Evolutionary conservation across 768 basidiomycete species (phyloP), one percentile per base, ranked within the genome.

Genomic region (Tephrocybe rancida): DNA sequence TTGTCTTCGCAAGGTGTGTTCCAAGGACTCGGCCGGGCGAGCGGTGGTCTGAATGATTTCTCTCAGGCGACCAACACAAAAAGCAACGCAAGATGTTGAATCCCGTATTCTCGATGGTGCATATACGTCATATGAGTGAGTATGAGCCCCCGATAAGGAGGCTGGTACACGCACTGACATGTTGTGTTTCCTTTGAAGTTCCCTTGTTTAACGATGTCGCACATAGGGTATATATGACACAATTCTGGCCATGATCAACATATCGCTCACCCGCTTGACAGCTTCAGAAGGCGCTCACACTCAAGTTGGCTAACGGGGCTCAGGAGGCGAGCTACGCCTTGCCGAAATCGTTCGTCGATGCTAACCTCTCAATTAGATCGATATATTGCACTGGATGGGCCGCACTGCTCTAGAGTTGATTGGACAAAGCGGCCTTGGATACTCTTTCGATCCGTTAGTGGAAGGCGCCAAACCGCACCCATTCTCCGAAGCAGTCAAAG

Each of bases 131-230:
- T n/a, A n/a, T n/a, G n/a, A n/a, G n/a, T n/a, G n/a, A n/a, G n/a
- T n/a, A n/a, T n/a, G n/a, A n/a, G n/a, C n/a, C n/a, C n/a, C n/a
- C n/a, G 2, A n/a, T n/a, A n/a, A n/a, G n/a, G n/a, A n/a, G n/a
- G n/a, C n/a, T n/a, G n/a, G n/a, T n/a, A n/a, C n/a, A n/a, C n/a
- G n/a, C n/a, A n/a, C n/a, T n/a, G n/a, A n/a, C n/a, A n/a, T n/a
- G n/a, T n/a, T n/a, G n/a, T n/a, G n/a, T n/a, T n/a, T n/a, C n/a
- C n/a, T n/a, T n/a, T n/a, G n/a, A 29, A 59, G 58, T 56, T 26
- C 50, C 54, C 14, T 46, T 53, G 16, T 54, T 59, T 14, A 50
- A 53, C 35, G 58, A 56, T 16, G 55, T 59, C 14, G 44, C 58
- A n/a, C 46, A 56, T n/a, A 59, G 48, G 58, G 58, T 51, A 6